phyloP scores from a whole-genome alignment of 2,329 filamentous ascomycete genomes.

The Coniosporium tulheliwenetii region DNA sequence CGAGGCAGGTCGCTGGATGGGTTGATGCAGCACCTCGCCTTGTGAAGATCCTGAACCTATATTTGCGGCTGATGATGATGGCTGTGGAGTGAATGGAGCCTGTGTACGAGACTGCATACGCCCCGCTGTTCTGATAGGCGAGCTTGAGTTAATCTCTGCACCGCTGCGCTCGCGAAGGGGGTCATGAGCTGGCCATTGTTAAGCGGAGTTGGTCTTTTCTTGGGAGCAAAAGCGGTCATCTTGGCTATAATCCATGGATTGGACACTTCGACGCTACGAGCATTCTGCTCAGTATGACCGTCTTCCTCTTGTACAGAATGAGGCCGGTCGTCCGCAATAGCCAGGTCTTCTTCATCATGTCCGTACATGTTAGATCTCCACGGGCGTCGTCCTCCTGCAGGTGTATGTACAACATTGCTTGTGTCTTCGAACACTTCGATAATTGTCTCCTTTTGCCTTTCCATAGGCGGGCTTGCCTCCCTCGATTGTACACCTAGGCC shows the following conservation, averaged over 20 bases:
- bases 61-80: slow-evolving; percentile 12
- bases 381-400: background rate
- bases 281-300: slow-evolving; percentile 14
- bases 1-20: background rate
- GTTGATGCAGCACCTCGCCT: background rate
- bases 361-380: slow-evolving; percentile 19
- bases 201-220: slow-evolving; percentile 4
- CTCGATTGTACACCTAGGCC: slow-evolving; percentile 12
- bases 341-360: slow-evolving; percentile 18
- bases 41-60: background rate
- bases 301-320: slow-evolving; percentile 10
- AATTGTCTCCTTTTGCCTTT: background rate
- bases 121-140: slow-evolving; percentile 1
- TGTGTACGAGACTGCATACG: background rate
- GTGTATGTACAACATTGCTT: background rate
- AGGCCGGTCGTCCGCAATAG: slow-evolving; percentile 5
- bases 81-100: slow-evolving; percentile 12
- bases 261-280: slow-evolving; percentile 17
- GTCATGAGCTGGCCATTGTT: slow-evolving; percentile 12
- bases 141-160: background rate
- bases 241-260: slow-evolving; percentile 36
- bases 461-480: background rate
- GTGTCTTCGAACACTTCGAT: background rate
- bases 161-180: slow-evolving; percentile 5
- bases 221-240: slow-evolving; percentile 21